Base-by-base conservation (phyloP, 805 yeast species). In the Myxozyma neotropica region DNA sequence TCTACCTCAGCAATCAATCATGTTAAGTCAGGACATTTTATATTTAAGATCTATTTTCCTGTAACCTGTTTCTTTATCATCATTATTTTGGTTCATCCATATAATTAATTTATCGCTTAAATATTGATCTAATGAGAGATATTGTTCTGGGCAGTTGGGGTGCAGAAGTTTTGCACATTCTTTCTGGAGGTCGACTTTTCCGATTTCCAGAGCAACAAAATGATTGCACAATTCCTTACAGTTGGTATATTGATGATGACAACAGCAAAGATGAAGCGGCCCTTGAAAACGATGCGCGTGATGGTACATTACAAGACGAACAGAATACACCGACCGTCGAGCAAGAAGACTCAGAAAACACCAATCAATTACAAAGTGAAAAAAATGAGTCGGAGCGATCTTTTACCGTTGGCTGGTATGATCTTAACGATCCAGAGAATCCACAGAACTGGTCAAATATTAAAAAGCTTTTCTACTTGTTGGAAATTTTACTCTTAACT, bases 401-500 rank as follows among this genome's bases (percentile, higher is more conserved):
- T 24, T 35, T 40, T 36, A n/a, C 58, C 3, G 65, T 61, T 19
- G 50, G 33, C 27, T 66, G 66, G 69, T 27, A 66, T 39, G 66
- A 67, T 6, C 65, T 63, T 3, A 50, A 50, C 24, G 69, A 66
- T 46, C 69, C 67, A 12, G 69, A 62, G 35, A 56, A 81, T 64
- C 89, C 89, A 0, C 67, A 72, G 23, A 83, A 82, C 67, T 85
- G 89, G 89, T 74, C 84, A 0, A 27, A 68, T 0, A 48, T 59
- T 36, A 74, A 77, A 53, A 82, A 80, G 67, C 31, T 70, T 1
- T 50, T 80, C 31, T 73, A 80, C 42, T 69, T 78, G 4, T 7
- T 69, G 1, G 74, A 77, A 61, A 73, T 82, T 13, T 73, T 80
- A 62, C 60, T 81, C 13, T 70, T 82, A 49, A 79, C 86, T 2